Conservation (phyloP, 2,329 filamentous ascomycete genomes). For the Colletotrichum eleusines region DNA sequence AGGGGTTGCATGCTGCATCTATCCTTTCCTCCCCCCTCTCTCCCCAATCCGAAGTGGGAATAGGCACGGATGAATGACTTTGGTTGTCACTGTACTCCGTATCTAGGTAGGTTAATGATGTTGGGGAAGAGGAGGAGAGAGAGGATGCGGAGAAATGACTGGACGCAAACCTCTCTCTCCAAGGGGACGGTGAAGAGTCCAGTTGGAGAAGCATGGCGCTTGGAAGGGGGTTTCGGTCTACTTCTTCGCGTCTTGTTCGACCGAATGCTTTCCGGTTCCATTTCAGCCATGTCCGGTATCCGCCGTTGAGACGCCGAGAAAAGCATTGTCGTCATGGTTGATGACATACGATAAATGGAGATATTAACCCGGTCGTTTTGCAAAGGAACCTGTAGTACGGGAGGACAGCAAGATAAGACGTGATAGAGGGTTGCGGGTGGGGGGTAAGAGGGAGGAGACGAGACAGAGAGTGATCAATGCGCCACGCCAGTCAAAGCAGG, state of each 20-base stretch:
- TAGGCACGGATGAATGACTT: slow-evolving; percentile 3
- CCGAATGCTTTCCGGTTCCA: neutral
- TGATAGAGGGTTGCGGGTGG: slow-evolving; percentile 41
- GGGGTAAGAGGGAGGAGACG: slow-evolving; percentile 19
- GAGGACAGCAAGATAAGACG: slow-evolving; percentile 41
- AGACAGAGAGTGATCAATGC: slow-evolving; percentile 39
- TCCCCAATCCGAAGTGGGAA: slow-evolving; percentile 3
- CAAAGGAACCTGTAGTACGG: slow-evolving; percentile 33
- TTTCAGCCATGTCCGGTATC: slow-evolving; percentile 7
- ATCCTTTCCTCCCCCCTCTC: neutral
- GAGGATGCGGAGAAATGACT: slow-evolving; percentile 27
- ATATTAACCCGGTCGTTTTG: slow-evolving; percentile 16
- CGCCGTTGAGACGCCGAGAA: slow-evolving; percentile 7
- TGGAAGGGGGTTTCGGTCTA: too few species aligned
- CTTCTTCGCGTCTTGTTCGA: neutral
- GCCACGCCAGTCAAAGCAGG: slow-evolving; percentile 17
- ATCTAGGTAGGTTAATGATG: slow-evolving; percentile 11
- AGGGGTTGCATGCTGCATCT: slow-evolving; percentile 32
- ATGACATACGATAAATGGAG: slow-evolving; percentile 35
- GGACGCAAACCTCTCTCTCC: neutral
- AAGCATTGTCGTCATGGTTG: slow-evolving; percentile 12
- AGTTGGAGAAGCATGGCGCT: slow-evolving; percentile 5
- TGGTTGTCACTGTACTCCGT: neutral
- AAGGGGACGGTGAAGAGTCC: neutral
- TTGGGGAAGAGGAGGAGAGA: slow-evolving; percentile 32